Percentiles rank a stretch among this genome's conserved stretches.
Evolutionary conservation across 768 basidiomycete species (phyloP).

Genomic region (Pleurotus eryngii): DNA sequence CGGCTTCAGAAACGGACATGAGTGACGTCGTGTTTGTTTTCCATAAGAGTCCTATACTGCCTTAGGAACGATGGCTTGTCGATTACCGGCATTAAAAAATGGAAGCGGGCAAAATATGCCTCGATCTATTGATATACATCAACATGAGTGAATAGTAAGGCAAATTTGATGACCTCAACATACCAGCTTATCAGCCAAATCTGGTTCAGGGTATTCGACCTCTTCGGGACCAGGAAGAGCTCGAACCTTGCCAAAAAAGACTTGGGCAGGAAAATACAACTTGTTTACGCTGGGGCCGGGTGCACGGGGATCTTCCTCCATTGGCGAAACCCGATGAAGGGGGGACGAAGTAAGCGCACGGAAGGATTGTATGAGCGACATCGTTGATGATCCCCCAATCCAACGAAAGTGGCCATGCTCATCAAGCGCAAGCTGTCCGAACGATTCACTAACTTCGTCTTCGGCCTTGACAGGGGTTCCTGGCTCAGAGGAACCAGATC

Average conservation of each 20-base stretch:
- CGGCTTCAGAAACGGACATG: constrained; percentile 58
- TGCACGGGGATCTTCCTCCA: constrained; percentile 78
- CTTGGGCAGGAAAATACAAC: constrained; percentile 82
- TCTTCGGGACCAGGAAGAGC: constrained; percentile 82
- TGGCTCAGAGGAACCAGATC: constrained; percentile 25
- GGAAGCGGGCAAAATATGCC: constrained; percentile 83
- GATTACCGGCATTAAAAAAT: constrained; percentile 85
- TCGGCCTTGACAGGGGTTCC: constrained; percentile 52
- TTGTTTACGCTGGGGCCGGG: constrained; percentile 81
- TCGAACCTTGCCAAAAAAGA: constrained; percentile 83
- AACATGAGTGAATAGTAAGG: constrained; percentile 17
- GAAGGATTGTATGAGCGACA: constrained; percentile 90
- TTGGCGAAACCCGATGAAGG: constrained; percentile 73
- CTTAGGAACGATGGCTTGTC: constrained; percentile 82
- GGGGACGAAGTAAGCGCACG: constrained; percentile 71
- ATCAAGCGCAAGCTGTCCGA: constrained; percentile 85
- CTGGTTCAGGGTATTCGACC: constrained; percentile 82
- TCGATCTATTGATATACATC: constrained; percentile 53
- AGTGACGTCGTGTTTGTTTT: constrained; percentile 49
- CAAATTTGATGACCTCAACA: constrained; percentile 22
- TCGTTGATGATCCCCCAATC: constrained; percentile 90
- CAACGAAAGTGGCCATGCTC: constrained; percentile 89
- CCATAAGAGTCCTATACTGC: constrained; percentile 74
- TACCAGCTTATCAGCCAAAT: constrained; percentile 84
- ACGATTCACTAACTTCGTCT: constrained; percentile 80